Base-by-base conservation (phyloP, 257 asterid genomes). In the Buddleja alternifolia region DNA sequence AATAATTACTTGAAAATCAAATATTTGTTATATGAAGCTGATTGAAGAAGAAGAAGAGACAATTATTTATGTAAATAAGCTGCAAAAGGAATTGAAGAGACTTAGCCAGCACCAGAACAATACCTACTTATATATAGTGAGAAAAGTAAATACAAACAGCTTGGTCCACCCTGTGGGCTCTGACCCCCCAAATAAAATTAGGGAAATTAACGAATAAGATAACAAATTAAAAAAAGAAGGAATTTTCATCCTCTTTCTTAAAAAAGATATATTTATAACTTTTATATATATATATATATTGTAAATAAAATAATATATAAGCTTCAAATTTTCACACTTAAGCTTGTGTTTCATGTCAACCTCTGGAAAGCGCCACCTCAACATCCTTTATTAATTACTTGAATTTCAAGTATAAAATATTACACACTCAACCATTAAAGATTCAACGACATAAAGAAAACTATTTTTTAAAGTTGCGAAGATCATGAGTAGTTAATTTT, bases 341-440 rank as follows among this genome's bases (percentile, higher is more conserved):
- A n/a, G 58, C 67, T 60, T 67, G 73, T 63, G 81, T 68, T 1
- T 56, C 36, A 74, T 57, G 77, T 75, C 80, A 69, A 69, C 83
- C 79, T 74, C 83, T 16, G 50, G 93, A 88, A 72, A 88, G 85
- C 67, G 73, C 82, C 86, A 76, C 80, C 65, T 79, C 84, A 84
- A 79, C 96, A 60, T 60, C 53, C 60, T 0, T 23, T 57, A 2
- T 24, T 62, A 40, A 34, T 80, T 72, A 55, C 89, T 88, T 84
- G 3, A 66, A 53, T 77, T 73, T 72, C 59, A 84, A 83, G 88
- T 85, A 77, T 76, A 69, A 63, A 65, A 71, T 39, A 40, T 23
- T 29, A 17, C 3, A 48, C 9, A 48, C 19, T n/a, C 55, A 48
- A 48, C 55, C 7, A 41, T 7, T 41, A 41, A 29, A 29, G 5